Evolutionary conservation across 202 grass and related monocot genomes (phyloP).

Genomic region (Zoysia matrella): DNA sequence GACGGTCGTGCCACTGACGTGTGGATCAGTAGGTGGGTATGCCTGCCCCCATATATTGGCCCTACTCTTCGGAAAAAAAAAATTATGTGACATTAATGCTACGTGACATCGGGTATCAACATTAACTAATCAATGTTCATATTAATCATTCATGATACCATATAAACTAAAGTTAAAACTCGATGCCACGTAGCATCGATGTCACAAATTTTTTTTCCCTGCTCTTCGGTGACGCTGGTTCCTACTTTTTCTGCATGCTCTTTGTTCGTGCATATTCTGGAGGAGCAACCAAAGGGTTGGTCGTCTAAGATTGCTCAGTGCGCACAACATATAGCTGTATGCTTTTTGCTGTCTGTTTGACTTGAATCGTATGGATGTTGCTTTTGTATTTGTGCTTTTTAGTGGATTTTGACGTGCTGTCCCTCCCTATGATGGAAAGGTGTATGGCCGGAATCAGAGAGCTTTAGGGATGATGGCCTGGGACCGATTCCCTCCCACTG

Average conservation of each 20-base stretch:
- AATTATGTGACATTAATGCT: too few relatives aligned
- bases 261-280: neutral
- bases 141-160: too few relatives aligned
- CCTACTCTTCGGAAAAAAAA: too few relatives aligned
- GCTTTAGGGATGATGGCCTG: slow-evolving; percentile 81
- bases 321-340: neutral
- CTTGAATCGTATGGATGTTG: neutral
- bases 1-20: too few relatives aligned
- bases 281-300: slow-evolving; percentile 8
- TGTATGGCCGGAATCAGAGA: slow-evolving; percentile 95
- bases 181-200: too few relatives aligned
- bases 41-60: too few relatives aligned
- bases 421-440: slow-evolving; percentile 55
- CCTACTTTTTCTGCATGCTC: neutral
- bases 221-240: too few relatives aligned
- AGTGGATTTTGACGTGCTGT: slow-evolving; percentile 8
- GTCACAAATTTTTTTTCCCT: too few relatives aligned
- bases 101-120: too few relatives aligned
- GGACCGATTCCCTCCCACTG: slow-evolving; percentile 66
- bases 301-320: slow-evolving; percentile 5
- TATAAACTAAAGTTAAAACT: too few relatives aligned
- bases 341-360: neutral
- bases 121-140: too few relatives aligned
- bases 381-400: slow-evolving; percentile 10
- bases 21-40: too few relatives aligned